Evolutionary conservation across 2,329 filamentous ascomycete species (phyloP).

Genomic region (Zymoseptoria crescenta): DNA sequence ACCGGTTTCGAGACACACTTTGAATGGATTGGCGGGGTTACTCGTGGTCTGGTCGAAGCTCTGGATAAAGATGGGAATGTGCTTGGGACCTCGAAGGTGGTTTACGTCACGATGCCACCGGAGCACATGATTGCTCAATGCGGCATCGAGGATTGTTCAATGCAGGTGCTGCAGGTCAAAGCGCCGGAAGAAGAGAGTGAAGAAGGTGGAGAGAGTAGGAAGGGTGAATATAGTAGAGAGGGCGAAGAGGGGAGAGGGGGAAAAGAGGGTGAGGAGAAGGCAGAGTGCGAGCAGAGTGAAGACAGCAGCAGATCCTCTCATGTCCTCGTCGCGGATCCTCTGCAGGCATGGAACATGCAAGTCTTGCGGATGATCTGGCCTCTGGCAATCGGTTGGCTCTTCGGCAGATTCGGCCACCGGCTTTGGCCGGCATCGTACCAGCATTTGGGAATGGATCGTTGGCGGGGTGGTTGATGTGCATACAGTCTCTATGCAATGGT

Average conservation of each 20-base stretch:
- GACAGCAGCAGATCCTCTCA: not conserved
- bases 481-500: not conserved
- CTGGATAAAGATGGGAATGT: slow-evolving; percentile 1
- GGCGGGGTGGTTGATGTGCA: not conserved
- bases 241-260: no score
- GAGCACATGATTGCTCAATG: not conserved
- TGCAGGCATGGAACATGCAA: not conserved
- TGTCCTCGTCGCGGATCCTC: not conserved
- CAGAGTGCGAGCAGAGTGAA: not conserved
- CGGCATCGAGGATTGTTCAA: not conserved
- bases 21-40: not conserved
- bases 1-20: slow-evolving; percentile 7
- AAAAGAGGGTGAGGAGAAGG: no score
- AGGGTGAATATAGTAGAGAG: no score
- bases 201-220: no score
- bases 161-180: not conserved
- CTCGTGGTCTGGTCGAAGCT: slow-evolving; percentile 1
- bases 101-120: not conserved
- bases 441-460: not conserved
- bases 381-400: not conserved
- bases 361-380: not conserved
- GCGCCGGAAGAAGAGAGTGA: not conserved
- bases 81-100: not conserved
- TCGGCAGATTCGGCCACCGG: not conserved
- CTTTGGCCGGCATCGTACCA: not conserved